Base-by-base conservation (phyloP, 768 basidiomycete genomes). In the Guyanaporus albipodus region DNA sequence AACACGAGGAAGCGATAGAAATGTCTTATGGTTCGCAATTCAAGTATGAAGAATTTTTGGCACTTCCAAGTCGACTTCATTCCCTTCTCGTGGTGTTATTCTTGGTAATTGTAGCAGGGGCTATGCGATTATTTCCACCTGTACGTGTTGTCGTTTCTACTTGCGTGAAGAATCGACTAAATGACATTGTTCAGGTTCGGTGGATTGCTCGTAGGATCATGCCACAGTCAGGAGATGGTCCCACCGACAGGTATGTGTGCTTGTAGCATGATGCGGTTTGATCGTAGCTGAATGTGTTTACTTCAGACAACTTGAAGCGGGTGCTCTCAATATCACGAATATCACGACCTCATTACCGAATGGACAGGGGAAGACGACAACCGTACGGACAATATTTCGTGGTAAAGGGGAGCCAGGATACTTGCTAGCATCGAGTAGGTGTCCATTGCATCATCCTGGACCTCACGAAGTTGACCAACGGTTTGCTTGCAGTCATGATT, bases 361-460 rank as follows among this genome's bases (percentile, higher is more conserved):
- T 9, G 68, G 74, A 2, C 51, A 58, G 27, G 65, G 32, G 63
- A 67, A 29, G 57, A 79, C 14, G 63, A 79, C 55, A 14, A 49
- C 38, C 35, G 82, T 83, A 22, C 76, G 83, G 57, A 82, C 80
- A 6, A 73, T 72, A 5, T 71, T 91, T 52, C 75, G 70, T 38
- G 85, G 80, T 2, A 67, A 78, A 27, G 88, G 88, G 8, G 91
- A 93, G 59, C 87, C 91, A 7, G 86, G 89, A 4, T 90, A 89
- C 64, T 58, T 51, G 18, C 34, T 53, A 23, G 29, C 50, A 22
- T 52, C 51, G 15, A 42, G 54, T 46, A 12, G 41, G 51, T 38
- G 12, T 32, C 31, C 29, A 14, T 39, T 23, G 21, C 19, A 27
- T 37, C 28, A 2, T 12, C 14, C 43, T 10, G 23, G 28, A 18